A percentile compares a stretch with the other conserved stretches of the same genome.
Evolutionary conservation across 768 basidiomycete genomes (phyloP).

Genomic region (Termitomyces sp.): DNA sequence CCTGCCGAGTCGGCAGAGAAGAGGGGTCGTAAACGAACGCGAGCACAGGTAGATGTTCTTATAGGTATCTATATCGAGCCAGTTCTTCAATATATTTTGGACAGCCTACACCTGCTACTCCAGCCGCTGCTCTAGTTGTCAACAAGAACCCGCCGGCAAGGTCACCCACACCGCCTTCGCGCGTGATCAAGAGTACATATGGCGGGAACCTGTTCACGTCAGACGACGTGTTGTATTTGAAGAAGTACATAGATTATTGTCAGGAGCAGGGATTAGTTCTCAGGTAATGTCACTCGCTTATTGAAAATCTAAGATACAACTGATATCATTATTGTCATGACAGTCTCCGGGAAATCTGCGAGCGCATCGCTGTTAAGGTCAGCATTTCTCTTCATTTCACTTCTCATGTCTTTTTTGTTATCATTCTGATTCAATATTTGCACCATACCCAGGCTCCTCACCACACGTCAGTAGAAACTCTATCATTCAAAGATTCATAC

Average conservation of each 20-base stretch:
- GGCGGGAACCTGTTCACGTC: constrained; percentile 86
- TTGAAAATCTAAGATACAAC: neutral
- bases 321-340: constrained; percentile 1
- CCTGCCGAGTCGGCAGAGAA: constrained; percentile 34
- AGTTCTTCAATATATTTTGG: neutral
- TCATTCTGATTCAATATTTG: constrained; percentile 3
- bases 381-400: constrained; percentile 1
- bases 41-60: constrained; percentile 40
- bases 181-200: constrained; percentile 86
- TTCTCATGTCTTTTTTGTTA: neutral
- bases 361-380: constrained; percentile 81
- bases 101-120: constrained; percentile 60
- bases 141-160: constrained; percentile 69
- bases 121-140: constrained; percentile 62
- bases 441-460: constrained; percentile 63
- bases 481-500: neutral
- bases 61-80: neutral
- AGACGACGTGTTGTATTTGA: constrained; percentile 79
- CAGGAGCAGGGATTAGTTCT: constrained; percentile 83
- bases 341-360: constrained; percentile 81
- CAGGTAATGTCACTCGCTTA: constrained; percentile 39
- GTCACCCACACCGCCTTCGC: constrained; percentile 79
- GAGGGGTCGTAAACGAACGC: constrained; percentile 68
- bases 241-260: constrained; percentile 88
- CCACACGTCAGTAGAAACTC: constrained; percentile 60